These are phyloP conservation scores for Saccharomyces kudriavzevii DNA, from an alignment of 805 yeast genomes.

Conservation along the genomic window DNA sequence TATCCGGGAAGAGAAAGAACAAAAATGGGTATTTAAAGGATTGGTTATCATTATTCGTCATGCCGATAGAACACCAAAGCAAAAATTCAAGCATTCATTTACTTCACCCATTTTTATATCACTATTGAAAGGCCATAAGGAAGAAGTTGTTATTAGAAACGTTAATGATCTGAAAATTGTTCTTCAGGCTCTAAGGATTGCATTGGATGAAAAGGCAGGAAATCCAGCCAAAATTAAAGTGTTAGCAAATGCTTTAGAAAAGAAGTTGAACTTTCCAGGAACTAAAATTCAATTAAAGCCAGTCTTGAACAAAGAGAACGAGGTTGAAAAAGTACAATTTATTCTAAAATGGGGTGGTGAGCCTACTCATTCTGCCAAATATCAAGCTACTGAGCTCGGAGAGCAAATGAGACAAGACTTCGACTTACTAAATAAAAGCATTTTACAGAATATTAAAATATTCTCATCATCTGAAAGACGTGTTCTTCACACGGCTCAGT, in stretches of 20 bases:
- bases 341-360: conserved; percentile 99
- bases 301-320: conserved; percentile 53
- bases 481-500: conserved; percentile 84
- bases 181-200: conserved; percentile 72
- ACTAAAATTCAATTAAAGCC: conserved; percentile 96
- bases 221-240: conserved; percentile 70
- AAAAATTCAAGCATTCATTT: conserved; percentile 92
- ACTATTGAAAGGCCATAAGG: conserved; percentile 84
- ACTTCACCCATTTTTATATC: conserved; percentile 80
- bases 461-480: conserved; percentile 92
- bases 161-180: conserved; percentile 80
- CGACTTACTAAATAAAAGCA: conserved; percentile 73
- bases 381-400: conserved; percentile 92
- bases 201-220: conserved; percentile 71
- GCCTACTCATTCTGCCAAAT: conserved; percentile 94
- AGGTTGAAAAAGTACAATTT: conserved; percentile 90
- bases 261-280: conserved; percentile 86
- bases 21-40: conserved; percentile 96
- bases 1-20: conserved; percentile 39
- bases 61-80: conserved; percentile 98
- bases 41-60: conserved; percentile 86
- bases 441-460: conserved; percentile 76
- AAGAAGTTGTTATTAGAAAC: conserved; percentile 90
- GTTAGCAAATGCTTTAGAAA: conserved; percentile 74
- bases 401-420: conserved; percentile 92